Evolutionary conservation across 1,284 basidiomycete genomes (phyloP).

Genomic region (Coniferiporia weirii): DNA sequence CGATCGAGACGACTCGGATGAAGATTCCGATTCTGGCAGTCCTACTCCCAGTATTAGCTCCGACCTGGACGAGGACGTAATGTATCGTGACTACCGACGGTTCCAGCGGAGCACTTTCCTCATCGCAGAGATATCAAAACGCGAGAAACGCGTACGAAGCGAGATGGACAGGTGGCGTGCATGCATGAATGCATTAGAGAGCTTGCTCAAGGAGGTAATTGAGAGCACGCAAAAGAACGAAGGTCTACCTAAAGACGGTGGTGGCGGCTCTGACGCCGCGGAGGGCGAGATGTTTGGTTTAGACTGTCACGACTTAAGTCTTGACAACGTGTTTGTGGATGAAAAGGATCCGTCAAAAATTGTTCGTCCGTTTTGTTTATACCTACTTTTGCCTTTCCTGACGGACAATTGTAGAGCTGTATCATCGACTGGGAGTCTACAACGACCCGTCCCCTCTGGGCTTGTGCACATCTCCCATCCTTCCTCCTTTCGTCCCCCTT

Average conservation of each 20-base stretch:
- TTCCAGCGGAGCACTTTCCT: constrained; percentile 74
- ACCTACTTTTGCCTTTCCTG: neutral
- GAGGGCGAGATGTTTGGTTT: constrained; percentile 57
- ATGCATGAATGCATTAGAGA: constrained; percentile 55
- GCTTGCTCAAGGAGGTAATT: constrained; percentile 15
- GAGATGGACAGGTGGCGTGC: constrained; percentile 67
- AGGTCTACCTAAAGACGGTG: constrained; percentile 21
- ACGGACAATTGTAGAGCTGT: constrained; percentile 49
- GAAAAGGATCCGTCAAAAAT: constrained; percentile 58
- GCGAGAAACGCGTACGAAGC: constrained; percentile 54
- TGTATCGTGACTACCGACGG: constrained; percentile 74
- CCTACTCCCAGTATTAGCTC: constrained; percentile 16
- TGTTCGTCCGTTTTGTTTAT: constrained; percentile 40
- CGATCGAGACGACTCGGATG: constrained; percentile 73
- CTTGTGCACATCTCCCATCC: constrained; percentile 71
- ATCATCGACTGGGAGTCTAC: constrained; percentile 85
- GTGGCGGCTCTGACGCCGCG: constrained; percentile 21
- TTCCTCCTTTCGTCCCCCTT: constrained; percentile 73
- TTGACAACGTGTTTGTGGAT: constrained; percentile 79
- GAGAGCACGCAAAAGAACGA: constrained; percentile 6
- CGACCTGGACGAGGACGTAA: constrained; percentile 28
- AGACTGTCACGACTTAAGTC: constrained; percentile 73
- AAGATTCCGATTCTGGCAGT: constrained; percentile 45
- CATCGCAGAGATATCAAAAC: constrained; percentile 55
- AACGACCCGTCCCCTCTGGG: constrained; percentile 75